These are phyloP conservation scores for Castanea mollissima DNA, from an alignment of 306 rosid species.

Conservation along the genomic window DNA sequence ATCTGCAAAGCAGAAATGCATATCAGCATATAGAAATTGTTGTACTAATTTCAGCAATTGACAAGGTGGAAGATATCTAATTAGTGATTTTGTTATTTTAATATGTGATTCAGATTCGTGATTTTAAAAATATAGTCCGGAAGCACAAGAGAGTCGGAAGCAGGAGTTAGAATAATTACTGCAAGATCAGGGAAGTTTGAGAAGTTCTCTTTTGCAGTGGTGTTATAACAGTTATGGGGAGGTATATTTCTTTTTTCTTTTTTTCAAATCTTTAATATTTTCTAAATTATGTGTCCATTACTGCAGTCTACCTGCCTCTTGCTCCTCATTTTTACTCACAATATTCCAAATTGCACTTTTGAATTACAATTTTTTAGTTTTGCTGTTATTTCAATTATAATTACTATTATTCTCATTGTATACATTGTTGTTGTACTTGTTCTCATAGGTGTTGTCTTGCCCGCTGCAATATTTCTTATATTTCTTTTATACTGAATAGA, in stretches of 20 bases:
- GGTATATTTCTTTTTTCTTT: slow-evolving; percentile 38
- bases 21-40: not conserved
- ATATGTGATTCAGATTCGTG: slow-evolving; percentile 67
- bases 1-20: slow-evolving; percentile 12
- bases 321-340: not conserved
- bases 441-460: not conserved
- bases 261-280: not conserved
- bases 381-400: not conserved
- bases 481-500: slow-evolving; percentile 12
- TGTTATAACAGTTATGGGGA: slow-evolving; percentile 89
- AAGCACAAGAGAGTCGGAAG: slow-evolving; percentile 73
- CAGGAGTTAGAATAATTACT: slow-evolving; percentile 74
- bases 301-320: not conserved
- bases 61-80: slow-evolving; percentile 17
- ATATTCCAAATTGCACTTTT: not conserved
- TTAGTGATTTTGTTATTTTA: slow-evolving; percentile 18
- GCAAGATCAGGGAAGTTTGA: slow-evolving; percentile 77
- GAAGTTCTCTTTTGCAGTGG: slow-evolving; percentile 88
- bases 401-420: not conserved
- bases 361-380: slow-evolving; percentile 9
- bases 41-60: slow-evolving; percentile 3
- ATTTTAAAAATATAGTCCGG: slow-evolving; percentile 82
- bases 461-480: slow-evolving; percentile 1
- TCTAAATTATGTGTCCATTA: not conserved
- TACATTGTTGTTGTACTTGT: not conserved